These are phyloP conservation scores for Suillus placidus DNA, from an alignment of 768 basidiomycete genomes.

Conservation along the genomic window DNA sequence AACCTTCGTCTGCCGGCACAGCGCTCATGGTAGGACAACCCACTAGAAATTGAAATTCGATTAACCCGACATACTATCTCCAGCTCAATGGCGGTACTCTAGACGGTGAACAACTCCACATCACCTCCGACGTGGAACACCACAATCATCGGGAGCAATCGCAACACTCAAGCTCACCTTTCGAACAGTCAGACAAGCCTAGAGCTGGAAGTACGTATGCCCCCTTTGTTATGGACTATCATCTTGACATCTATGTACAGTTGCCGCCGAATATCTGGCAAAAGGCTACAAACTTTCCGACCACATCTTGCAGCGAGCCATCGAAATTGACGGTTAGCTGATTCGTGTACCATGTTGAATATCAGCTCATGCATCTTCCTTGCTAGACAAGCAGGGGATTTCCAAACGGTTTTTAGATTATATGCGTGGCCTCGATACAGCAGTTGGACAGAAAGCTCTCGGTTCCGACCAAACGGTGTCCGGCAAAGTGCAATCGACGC, in stretches of 20 bases:
- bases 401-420: constrained; percentile 83
- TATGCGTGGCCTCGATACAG: constrained; percentile 70
- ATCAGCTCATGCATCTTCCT: neutral
- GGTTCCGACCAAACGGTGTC: constrained; percentile 85
- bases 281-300: constrained; percentile 86
- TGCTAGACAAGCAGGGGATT: constrained; percentile 79
- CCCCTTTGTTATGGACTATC: neutral
- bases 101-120: constrained; percentile 67
- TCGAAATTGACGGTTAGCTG: constrained; percentile 70
- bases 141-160: constrained; percentile 53
- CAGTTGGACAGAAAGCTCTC: constrained; percentile 67
- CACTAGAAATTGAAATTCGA: accelerated
- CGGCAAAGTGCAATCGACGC: constrained; percentile 64
- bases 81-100: constrained; percentile 78
- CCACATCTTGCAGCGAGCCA: constrained; percentile 72
- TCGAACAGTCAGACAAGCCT: constrained; percentile 92
- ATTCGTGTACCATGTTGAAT: neutral
- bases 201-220: constrained; percentile 69
- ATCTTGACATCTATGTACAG: constrained; percentile 37
- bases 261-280: constrained; percentile 93
- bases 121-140: constrained; percentile 69
- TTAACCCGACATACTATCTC: constrained; percentile 1
- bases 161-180: constrained; percentile 39
- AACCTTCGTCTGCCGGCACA: constrained; percentile 80
- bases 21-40: constrained; percentile 67